A percentile compares a stretch with the other conserved stretches of the same genome.
Evolutionary conservation across 2,329 filamentous ascomycete species (phyloP).

Genomic region (Emmonsiellopsis sp.): DNA sequence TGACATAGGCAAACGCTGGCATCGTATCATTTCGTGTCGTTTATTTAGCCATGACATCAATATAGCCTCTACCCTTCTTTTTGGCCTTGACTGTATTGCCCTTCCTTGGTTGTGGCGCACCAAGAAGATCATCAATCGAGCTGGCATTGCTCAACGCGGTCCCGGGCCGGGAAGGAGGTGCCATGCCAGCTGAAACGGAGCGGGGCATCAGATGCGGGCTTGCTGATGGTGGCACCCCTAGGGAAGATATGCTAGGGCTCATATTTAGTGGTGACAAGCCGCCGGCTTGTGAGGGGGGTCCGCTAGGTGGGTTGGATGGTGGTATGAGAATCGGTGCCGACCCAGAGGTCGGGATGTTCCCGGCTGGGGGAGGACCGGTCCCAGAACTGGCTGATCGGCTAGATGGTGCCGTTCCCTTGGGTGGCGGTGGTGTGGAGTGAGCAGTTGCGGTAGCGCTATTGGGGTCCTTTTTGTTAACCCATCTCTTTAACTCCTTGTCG

Average conservation of each 20-base stretch:
- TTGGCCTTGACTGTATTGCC: conserved; percentile 55
- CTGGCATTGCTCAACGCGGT: conserved; percentile 87
- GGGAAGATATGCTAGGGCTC: conserved; percentile 2
- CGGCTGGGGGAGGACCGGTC: conserved; percentile 40
- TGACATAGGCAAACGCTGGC: background rate
- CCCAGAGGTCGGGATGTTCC: conserved; percentile 7
- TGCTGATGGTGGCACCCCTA: conserved; percentile 15
- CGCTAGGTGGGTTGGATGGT: background rate
- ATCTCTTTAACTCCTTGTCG: conserved; percentile 91
- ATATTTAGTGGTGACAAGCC: conserved; percentile 3
- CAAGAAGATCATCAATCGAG: conserved; percentile 87
- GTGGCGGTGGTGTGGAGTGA: conserved; percentile 68
- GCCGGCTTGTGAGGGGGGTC: conserved; percentile 2
- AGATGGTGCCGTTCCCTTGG: conserved; percentile 47
- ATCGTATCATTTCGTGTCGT: background rate
- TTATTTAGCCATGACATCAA: conserved; percentile 85
- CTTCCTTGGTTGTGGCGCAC: conserved; percentile 62
- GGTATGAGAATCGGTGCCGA: conserved; percentile 5
- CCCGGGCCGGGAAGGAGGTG: conserved; percentile 59
- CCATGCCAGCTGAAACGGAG: conserved; percentile 29
- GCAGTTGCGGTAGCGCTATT: conserved; percentile 50
- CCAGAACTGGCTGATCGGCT: conserved; percentile 46
- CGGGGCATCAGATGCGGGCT: conserved; percentile 26
- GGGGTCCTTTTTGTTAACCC: conserved; percentile 91
- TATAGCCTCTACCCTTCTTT: conserved; percentile 80